Base-by-base conservation (phyloP, 495 filamentous ascomycete genomes). In the Daldinia decipiens region DNA sequence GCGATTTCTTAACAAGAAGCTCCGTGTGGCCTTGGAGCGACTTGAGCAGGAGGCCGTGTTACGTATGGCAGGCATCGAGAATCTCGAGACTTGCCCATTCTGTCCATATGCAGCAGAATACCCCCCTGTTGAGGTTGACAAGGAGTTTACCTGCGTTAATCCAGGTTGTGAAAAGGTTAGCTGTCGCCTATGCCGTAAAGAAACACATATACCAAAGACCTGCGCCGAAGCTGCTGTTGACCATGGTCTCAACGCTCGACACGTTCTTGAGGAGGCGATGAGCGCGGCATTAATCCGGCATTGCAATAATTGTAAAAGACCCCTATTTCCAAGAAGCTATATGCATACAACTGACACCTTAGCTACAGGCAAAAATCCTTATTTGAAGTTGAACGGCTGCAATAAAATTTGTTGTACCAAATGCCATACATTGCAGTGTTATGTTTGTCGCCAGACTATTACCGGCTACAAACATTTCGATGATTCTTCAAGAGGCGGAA, bases 191-290 rank as follows among this genome's bases (percentile, higher is more conserved):
- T 97, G 93, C 77, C 86, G 87, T 43, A 76, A 83, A 24, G 87
- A 89, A 52, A 90, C 89, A 0, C 93, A 97, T 75, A 88, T 93
- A 26, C 93, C 93, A 0, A 80, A 86, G 64, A 87, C 84, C 2
- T 97, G 93, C 72, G 85, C 89, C 45, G 92, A 96, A 73, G 82
- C 80, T 40, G 85, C 83, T 26, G 87, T 90, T 24, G 85, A 85
- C 51, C 84, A 86, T 6, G 79, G 81, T 3, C 57, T 87, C 4
- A 84, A 85, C 24, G 84, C 87, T 38, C 87, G 91, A 11, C 92
- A 90, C 68, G 71, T 74, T 9, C 84, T 96, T 26, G 93, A 96
- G 76, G 93, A 96, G 78, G 93, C 93, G 3, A 93, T 93, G 90
- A 92, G 90, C 1, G 84, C 85, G 38, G 93, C 93, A 24, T 70